Percentiles rank a stretch among this genome's conserved stretches.
phyloP scores from a whole-genome alignment of 2,329 filamentous ascomycete species.

The Kalmusia sp. region DNA sequence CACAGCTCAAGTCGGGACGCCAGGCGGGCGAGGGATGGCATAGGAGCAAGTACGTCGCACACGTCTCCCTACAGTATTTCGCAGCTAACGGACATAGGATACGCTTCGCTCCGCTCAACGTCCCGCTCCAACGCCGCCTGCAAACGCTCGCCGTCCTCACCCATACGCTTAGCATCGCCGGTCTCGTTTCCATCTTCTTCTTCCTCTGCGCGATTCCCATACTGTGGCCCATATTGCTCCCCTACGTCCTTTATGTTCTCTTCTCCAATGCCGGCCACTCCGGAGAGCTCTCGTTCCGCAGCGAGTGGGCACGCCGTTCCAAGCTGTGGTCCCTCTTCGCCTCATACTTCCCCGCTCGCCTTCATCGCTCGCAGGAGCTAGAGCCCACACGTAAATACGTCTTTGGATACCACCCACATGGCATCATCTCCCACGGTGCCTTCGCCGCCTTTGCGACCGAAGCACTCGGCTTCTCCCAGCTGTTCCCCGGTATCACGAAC shows the following conservation, averaged over 20 bases:
- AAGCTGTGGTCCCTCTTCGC: conserved; percentile 88
- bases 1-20: conserved; percentile 59
- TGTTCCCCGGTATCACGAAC: conserved; percentile 96
- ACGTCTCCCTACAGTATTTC: too few species aligned
- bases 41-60: conserved; percentile 51
- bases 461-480: conserved; percentile 81
- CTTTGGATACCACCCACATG: conserved; percentile 96
- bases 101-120: conserved; percentile 85
- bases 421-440: conserved; percentile 96
- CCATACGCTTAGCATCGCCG: conserved; percentile 58
- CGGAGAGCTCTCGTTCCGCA: conserved; percentile 77
- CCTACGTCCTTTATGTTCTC: conserved; percentile 84
- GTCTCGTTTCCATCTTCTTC: conserved; percentile 78
- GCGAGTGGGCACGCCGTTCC: conserved; percentile 74
- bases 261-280: conserved; percentile 79
- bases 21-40: conserved; percentile 63
- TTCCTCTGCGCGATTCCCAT: conserved; percentile 89
- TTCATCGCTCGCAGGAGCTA: conserved; percentile 85
- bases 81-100: conserved; percentile 60
- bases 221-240: conserved; percentile 80
- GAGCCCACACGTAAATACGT: conserved; percentile 89
- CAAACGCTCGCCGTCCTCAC: conserved; percentile 58
- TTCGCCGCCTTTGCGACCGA: conserved; percentile 92
- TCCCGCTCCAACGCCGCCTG: conserved; percentile 60
- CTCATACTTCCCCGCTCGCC: conserved; percentile 86